Evolutionary conservation across 2,329 filamentous ascomycete genomes (phyloP), one percentile per base, ranked within the genome.

Genomic region (Apiospora aurea): DNA sequence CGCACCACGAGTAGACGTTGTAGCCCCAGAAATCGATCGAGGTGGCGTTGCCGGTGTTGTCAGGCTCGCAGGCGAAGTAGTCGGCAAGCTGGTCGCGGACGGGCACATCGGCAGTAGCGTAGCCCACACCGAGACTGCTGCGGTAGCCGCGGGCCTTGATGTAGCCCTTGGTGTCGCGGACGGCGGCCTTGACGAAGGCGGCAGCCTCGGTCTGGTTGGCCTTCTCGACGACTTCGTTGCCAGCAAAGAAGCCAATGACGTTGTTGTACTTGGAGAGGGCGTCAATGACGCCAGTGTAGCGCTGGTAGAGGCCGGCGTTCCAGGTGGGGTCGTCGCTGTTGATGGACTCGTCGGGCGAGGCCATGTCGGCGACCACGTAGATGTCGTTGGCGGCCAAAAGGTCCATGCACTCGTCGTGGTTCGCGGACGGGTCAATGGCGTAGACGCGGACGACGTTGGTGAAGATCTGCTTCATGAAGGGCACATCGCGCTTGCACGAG

Each of bases 1-100:
- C 96, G 82, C 96, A 99, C 96, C 96, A 99, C 70, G 95, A 97
- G 89, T 99, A 99, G 85, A 98, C 97, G 88, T 99, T 99, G 92
- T 98, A 98, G 73, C 96, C 96, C 94, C 95, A 99, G 88, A 97
- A 98, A 84, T 99, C 96, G 76, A 98, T 97, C 73, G 93, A 83
- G 14, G 79, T 78, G 13, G 71, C 21, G 26, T 74, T 71, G 18
- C 61, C 79, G 84, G 74, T 83, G 11, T 86, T 85, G 46, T 86
- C 81, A 73, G 90, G 83, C 73, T 95, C 94, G 81, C 96, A 99
- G 88, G 97, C 95, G 86, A 99, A 98, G 89, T 97, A 99, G 81
- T 94, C 86, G 77, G 94, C 94, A 80, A 98, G 90, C 79, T 94
- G 87, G 75, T 87, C 87, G 82, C 96, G 94, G 78, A 97, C 97